Base-by-base conservation (phyloP, 2,329 filamentous ascomycete genomes). In the Beauveria sp. region DNA sequence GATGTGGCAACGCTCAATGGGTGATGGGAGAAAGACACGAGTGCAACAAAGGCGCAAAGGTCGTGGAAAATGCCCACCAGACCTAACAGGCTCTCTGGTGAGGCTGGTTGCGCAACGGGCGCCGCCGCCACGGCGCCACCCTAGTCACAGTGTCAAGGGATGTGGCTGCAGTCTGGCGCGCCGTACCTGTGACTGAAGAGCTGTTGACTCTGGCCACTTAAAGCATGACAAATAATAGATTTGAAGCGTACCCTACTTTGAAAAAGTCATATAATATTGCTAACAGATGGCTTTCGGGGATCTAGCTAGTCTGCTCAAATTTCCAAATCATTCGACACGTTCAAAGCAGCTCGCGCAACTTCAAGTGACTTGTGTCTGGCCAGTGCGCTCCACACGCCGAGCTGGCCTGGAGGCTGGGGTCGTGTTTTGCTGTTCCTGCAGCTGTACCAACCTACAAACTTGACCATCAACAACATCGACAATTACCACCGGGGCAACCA, bases 391-490 rank as follows among this genome's bases (percentile, higher is more conserved):
- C 57, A 54, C 54, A 30, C 16, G 22, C 18, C 26, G 46, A 59
- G 57, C 41, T 53, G 47, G n/a, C 24, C 20, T 41, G 22, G n/a
- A 54, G 14, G 22, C 20, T 41, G 22, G n/a, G 9, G 50, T 41
- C 20, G 40, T 59, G 57, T 55, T 61, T 61, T 61, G 59, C 58
- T 48, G 52, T 18, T 26, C 55, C 24, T 22, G 28, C 41, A 18
- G 26, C 41, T 10, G 3, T 20, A 55, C n/a, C n/a, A n/a, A n/a
- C n/a, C 53, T 28, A 20, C 37, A 50, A 34, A 56, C 53, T 47
- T 54, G n/a, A 52, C 8, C 59, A 61, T 28, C 52, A 55, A 61
- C 59, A 55, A 52, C 58, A 56, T 51, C 59, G 52, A 61, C 34
- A 41, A 34, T 20, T 24, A 16, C 44, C 41, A 7, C 24, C 37